Conservation (phyloP, 331 rosid species). For the Erythrophleum ivorense region DNA sequence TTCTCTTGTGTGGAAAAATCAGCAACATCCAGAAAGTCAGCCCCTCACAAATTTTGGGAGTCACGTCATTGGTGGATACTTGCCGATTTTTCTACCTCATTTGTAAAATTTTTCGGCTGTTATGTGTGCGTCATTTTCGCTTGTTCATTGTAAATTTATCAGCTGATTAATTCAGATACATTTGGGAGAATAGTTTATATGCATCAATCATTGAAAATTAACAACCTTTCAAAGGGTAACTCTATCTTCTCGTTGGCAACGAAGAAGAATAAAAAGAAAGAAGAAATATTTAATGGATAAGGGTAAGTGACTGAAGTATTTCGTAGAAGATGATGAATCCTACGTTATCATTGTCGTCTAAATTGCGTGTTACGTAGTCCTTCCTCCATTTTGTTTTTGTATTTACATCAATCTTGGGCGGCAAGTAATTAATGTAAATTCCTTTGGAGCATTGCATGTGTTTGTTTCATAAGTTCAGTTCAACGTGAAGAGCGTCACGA, state of each 20-base stretch:
- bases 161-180: not conserved
- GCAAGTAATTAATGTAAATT: not conserved
- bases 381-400: not conserved
- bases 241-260: not conserved
- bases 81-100: not conserved
- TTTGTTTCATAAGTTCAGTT: not conserved
- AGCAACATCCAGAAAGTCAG: not conserved
- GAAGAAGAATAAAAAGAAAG: not conserved
- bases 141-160: not conserved
- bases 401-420: not conserved
- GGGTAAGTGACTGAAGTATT: not conserved
- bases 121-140: slow-evolving; percentile 5
- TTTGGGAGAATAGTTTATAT: too few species aligned
- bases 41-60: not conserved
- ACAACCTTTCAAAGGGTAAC: too few species aligned
- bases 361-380: slow-evolving; percentile 13
- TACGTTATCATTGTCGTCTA: slow-evolving; percentile 8
- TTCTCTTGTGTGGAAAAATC: slow-evolving; percentile 7
- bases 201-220: not conserved
- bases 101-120: not conserved
- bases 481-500: not conserved
- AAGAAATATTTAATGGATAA: not conserved
- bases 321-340: slow-evolving; percentile 14
- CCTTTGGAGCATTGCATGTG: not conserved
- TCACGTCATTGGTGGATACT: not conserved